phyloP scores from a whole-genome alignment of 192 early-diverging fungal species.

The Funneliformis mosseae region DNA sequence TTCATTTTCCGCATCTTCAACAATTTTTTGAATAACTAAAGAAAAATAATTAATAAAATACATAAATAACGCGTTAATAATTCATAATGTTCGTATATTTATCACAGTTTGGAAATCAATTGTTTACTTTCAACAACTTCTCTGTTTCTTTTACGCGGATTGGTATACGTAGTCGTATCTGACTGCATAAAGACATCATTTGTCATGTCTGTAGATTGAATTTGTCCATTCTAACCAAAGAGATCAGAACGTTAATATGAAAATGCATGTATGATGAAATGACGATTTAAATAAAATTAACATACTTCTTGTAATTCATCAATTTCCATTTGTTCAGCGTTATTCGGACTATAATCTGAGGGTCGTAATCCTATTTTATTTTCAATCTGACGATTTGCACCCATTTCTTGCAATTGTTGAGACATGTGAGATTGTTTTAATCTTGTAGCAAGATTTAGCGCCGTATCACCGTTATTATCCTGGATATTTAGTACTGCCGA shows the following conservation, averaged over 20 bases:
- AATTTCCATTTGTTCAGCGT: slow-evolving; percentile 14
- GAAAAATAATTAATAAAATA: not conserved
- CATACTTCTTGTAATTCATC: not conserved
- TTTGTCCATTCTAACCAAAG: not conserved
- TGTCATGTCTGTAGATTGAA: not conserved
- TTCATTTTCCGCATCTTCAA: slow-evolving; percentile 70
- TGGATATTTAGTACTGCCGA: slow-evolving; percentile 59
- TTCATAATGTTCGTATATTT: not conserved
- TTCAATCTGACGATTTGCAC: slow-evolving; percentile 70
- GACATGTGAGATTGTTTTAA: slow-evolving; percentile 71
- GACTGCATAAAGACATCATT: slow-evolving; percentile 23
- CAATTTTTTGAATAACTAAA: slow-evolving; percentile 65
- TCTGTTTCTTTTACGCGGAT: slow-evolving; percentile 39
- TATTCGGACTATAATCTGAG: slow-evolving; percentile 62
- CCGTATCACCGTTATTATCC: slow-evolving; percentile 81
- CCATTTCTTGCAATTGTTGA: slow-evolving; percentile 71
- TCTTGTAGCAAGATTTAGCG: slow-evolving; percentile 85
- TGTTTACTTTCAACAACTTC: slow-evolving; percentile 45
- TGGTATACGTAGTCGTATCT: slow-evolving; percentile 26
- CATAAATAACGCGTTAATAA: not conserved
- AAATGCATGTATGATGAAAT: not conserved
- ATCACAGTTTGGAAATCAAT: not conserved
- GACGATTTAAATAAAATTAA: not conserved
- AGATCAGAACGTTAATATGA: not conserved
- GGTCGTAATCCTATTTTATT: slow-evolving; percentile 81